Conservation (phyloP, 495 filamentous ascomycete species). For the Aspergillus olivimuriae region DNA sequence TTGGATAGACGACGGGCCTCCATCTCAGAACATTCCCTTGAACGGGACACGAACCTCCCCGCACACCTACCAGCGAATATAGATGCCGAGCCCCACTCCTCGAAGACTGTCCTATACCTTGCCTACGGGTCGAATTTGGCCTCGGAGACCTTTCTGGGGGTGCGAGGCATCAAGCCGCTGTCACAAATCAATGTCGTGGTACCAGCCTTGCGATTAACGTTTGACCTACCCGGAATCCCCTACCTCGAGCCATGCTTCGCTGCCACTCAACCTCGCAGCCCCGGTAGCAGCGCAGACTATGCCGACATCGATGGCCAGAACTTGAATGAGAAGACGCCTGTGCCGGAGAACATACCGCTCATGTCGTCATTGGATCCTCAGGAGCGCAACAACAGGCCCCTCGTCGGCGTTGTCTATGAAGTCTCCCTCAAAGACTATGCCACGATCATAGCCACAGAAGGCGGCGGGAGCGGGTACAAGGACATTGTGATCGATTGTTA, state of each 20-base stretch:
- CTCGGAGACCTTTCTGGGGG: slow-evolving; percentile 66
- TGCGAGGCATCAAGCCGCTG: slow-evolving; percentile 70
- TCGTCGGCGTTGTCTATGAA: slow-evolving; percentile 93
- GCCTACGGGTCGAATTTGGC: slow-evolving; percentile 92
- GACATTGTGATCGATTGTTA: slow-evolving; percentile 77
- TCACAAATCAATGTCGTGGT: slow-evolving; percentile 73
- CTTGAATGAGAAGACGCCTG: slow-evolving; percentile 9
- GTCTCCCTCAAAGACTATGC: slow-evolving; percentile 75
- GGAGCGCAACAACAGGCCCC: slow-evolving; percentile 62
- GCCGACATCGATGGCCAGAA: slow-evolving; percentile 10
- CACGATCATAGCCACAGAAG: slow-evolving; percentile 84
- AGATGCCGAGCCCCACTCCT: slow-evolving; percentile 11
- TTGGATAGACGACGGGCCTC: background rate
- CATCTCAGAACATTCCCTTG: background rate
- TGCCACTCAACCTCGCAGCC: slow-evolving; percentile 58
- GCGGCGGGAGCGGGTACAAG: slow-evolving; percentile 72
- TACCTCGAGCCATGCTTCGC: slow-evolving; percentile 92
- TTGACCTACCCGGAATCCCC: slow-evolving; percentile 79
- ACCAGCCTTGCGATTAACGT: slow-evolving; percentile 68
- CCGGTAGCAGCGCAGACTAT: slow-evolving; percentile 11
- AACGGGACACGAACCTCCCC: background rate
- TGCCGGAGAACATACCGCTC: slow-evolving; percentile 29
- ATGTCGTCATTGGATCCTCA: slow-evolving; percentile 28
- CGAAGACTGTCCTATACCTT: slow-evolving; percentile 72
- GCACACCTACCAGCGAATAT: background rate